Base-by-base conservation (phyloP, 148 eudicot genomes). In the Spergularia bocconei region DNA sequence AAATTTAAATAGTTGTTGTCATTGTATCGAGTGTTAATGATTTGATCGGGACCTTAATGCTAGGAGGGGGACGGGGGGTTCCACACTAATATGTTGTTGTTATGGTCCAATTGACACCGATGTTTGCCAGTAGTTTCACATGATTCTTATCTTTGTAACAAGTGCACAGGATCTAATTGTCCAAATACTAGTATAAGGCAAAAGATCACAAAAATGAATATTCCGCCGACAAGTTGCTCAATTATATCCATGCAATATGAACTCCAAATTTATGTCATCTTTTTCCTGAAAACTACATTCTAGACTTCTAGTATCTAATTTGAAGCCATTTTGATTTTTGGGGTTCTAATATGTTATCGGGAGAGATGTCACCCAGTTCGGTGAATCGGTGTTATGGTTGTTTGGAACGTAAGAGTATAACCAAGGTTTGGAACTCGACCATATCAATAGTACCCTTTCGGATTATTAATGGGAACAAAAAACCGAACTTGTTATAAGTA, bases 181-280 rank as follows among this genome's bases (percentile, higher is more conserved):
- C 36, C 36, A 0, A 29, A 29, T 29, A 25, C 19, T 6, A 39
- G 64, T 14, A 51, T 72, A 60, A 47, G 69, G 23, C 67, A 29
- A 72, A 20, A 68, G 80, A 77, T 77, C 15, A 62, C 13, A 2
- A 53, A 53, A 39, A 33, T 77, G 80, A 77, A 77, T 81, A 81
- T 77, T 77, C 84, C 54, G 36, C 54, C 51, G 38, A 81, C 80
- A 77, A 77, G 67, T 79, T 44, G 82, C 67, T 39, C 60, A 36
- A 23, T 72, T 70, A 36, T 71, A 41, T 67, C 21, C 4, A 53
- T 44, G 48, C 48, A 44, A 44, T 44, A 44, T 44, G 8, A 9
- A 44, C 48, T 9, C 48, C 2, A 44, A 44, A 44, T 6, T 44
- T 47, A 19, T 16, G 56, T 16, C 3, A 51, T 16, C 8, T 38